Percentiles rank a stretch among this genome's conserved stretches.
phyloP scores from a whole-genome alignment of 345 rosid species.

The Odontarrhena argentea region DNA sequence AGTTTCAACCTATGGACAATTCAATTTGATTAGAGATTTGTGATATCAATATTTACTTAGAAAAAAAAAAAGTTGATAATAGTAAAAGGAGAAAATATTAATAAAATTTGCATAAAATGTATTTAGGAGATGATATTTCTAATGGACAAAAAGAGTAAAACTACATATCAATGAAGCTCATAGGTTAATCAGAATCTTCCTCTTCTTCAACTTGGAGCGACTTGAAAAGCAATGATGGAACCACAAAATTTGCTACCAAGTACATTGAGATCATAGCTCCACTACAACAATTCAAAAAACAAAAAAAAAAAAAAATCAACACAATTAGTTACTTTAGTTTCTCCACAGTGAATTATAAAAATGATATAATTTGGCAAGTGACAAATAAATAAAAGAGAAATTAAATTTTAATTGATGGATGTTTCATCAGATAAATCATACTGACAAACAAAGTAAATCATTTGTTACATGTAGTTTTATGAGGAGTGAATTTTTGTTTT shows the following conservation, averaged over 20 bases:
- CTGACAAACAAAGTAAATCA: too few relatives aligned
- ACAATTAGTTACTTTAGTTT: background rate
- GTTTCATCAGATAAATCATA: too few relatives aligned
- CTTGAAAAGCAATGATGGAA: constrained; percentile 37
- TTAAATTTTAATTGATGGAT: too few relatives aligned
- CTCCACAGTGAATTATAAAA: background rate
- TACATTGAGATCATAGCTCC: constrained; percentile 40
- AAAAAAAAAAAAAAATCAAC: constrained; percentile 7
- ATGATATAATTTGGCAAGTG: too few relatives aligned
- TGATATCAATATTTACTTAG: too few relatives aligned
- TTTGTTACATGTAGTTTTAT: too few relatives aligned
- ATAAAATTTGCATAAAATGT: background rate
- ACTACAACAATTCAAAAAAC: constrained; percentile 24
- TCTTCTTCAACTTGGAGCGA: constrained; percentile 35
- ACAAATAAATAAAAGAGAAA: too few relatives aligned
- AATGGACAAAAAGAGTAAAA: background rate
- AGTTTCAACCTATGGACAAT: too few relatives aligned
- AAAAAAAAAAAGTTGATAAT: too few relatives aligned
- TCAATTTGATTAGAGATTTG: too few relatives aligned
- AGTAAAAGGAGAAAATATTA: background rate
- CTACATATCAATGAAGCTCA: background rate
- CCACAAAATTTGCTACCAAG: constrained; percentile 38
- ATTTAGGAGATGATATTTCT: background rate
- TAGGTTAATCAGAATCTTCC: constrained; percentile 29
- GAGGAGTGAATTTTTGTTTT: too few relatives aligned